Conservation (phyloP, 2,329 filamentous ascomycete genomes). For the Hirsutella rhossiliensis region DNA sequence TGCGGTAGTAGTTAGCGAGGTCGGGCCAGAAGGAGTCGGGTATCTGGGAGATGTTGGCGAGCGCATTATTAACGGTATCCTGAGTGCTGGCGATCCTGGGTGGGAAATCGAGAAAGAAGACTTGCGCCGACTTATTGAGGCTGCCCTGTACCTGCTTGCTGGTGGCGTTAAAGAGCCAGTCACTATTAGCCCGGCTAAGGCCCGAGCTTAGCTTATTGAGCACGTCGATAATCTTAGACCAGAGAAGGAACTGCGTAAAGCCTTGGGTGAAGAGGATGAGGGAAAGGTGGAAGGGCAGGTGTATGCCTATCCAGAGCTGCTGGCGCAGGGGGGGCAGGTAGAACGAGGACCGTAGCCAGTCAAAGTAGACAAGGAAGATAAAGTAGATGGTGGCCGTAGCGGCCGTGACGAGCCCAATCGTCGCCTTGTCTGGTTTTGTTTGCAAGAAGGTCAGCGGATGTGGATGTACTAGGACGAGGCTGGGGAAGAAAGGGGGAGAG, state of each 20-base stretch:
- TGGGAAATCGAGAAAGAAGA: conserved; percentile 15
- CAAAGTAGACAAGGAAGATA: conserved; percentile 36
- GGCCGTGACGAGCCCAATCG: conserved; percentile 28
- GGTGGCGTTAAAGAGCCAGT: conserved; percentile 8
- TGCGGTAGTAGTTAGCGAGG: conserved; percentile 3
- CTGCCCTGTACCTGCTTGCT: conserved; percentile 8
- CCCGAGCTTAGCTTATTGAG: conserved; percentile 9
- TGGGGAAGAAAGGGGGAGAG: neutral
- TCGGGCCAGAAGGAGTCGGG: conserved; percentile 15
- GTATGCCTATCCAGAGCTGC: conserved; percentile 43
- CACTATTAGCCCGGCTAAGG: conserved; percentile 4
- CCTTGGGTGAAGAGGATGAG: conserved; percentile 54
- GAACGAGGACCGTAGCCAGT: conserved; percentile 50
- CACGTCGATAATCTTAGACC: conserved; percentile 27
- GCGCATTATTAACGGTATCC: conserved; percentile 10
- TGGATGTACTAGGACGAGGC: neutral
- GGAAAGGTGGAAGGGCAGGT: conserved; percentile 52
- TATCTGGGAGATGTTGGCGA: conserved; percentile 16
- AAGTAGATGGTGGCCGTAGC: conserved; percentile 28
- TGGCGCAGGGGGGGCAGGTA: conserved; percentile 45
- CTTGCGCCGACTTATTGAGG: conserved; percentile 6
- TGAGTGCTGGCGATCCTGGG: conserved; percentile 12
- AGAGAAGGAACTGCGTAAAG: conserved; percentile 42
- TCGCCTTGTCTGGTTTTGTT: conserved; percentile 17
- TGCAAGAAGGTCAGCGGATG: neutral